A percentile compares a stretch with the other conserved stretches of the same genome.
Evolutionary conservation across 768 basidiomycete genomes (phyloP).

Genomic region (Sarcomyxa edulis): DNA sequence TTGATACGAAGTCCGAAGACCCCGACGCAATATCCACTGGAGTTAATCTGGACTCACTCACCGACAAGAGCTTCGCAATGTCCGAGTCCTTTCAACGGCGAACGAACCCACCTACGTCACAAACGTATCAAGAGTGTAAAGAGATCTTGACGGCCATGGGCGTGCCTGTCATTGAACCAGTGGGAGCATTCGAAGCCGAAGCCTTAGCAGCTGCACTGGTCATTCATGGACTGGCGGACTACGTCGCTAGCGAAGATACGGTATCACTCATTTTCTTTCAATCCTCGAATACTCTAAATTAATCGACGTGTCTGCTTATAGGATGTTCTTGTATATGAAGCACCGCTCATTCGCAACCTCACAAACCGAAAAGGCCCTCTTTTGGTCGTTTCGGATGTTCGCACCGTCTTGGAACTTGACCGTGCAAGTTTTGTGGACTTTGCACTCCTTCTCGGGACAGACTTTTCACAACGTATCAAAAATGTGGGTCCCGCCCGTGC

Average conservation of each 20-base stretch:
- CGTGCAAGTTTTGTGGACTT: slow-evolving; percentile 72
- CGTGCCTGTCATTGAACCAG: slow-evolving; percentile 67
- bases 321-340: slow-evolving; percentile 83
- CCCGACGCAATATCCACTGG: slow-evolving; percentile 12
- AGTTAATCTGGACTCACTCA: slow-evolving; percentile 24
- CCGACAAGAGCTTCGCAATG: slow-evolving; percentile 49
- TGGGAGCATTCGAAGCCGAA: slow-evolving; percentile 77
- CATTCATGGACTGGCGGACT: slow-evolving; percentile 71
- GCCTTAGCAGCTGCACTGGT: slow-evolving; percentile 80
- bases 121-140: slow-evolving; percentile 68
- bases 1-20: slow-evolving; percentile 9
- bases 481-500: slow-evolving; percentile 77
- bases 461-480: slow-evolving; percentile 83
- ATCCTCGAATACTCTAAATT: neutral
- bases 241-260: slow-evolving; percentile 88
- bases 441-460: slow-evolving; percentile 82
- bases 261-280: slow-evolving; percentile 24
- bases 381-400: slow-evolving; percentile 57
- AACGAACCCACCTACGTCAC: slow-evolving; percentile 51
- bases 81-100: slow-evolving; percentile 63
- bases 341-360: slow-evolving; percentile 75
- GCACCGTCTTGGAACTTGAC: slow-evolving; percentile 49
- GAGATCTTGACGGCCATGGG: slow-evolving; percentile 75
- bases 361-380: slow-evolving; percentile 58
- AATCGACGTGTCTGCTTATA: slow-evolving; percentile 18